Base-by-base conservation (phyloP, 257 asterid genomes). In the Scutellaria minor region DNA sequence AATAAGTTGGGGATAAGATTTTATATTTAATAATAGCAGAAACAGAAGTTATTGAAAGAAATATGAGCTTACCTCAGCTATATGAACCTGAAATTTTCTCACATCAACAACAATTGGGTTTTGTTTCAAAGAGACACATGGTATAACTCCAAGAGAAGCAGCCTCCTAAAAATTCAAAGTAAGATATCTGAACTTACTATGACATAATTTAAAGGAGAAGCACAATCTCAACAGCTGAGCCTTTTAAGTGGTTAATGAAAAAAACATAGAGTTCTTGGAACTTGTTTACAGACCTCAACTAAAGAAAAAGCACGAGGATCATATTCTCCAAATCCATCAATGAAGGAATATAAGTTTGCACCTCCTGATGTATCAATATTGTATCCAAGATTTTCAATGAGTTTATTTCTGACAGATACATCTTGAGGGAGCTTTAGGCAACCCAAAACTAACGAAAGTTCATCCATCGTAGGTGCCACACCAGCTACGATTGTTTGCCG, bases 291-390 rank as follows among this genome's bases (percentile, higher is more conserved):
- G 31, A 93, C 98, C 98, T 93, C 97, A 61, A 94, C 86, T 60
- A 94, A 81, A 52, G 97, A 91, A 77, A 92, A 84, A 44, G 97
- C 96, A 41, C 97, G 97, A 64, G 98, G 87, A 83, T 94, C 98
- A 79, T 91, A 91, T 84, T 89, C 98, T 68, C 97, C 96, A 79
- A 91, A 94, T 71, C 98, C 98, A 80, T 91, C 96, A 83, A 94
- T 72, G 84, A 92, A 82, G 47, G 97, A 84, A 75, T 75, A 82
- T 48, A 85, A 78, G 37, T 81, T 88, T 77, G 85, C 80, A 61
- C 82, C 84, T 85, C 83, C 87, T 44, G 90, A 81, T 47, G 71
- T 55, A 76, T 75, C 75, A 55, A 65, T 40, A 64, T 83, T 76
- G 69, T 83, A 78, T 67, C 90, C 96, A 73, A 89, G 87, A 82